Percentiles rank a stretch among this genome's conserved stretches.
These are phyloP conservation scores for Entamoeba invadens DNA, from an alignment of 208 protist genomes.

Conservation along the genomic window DNA sequence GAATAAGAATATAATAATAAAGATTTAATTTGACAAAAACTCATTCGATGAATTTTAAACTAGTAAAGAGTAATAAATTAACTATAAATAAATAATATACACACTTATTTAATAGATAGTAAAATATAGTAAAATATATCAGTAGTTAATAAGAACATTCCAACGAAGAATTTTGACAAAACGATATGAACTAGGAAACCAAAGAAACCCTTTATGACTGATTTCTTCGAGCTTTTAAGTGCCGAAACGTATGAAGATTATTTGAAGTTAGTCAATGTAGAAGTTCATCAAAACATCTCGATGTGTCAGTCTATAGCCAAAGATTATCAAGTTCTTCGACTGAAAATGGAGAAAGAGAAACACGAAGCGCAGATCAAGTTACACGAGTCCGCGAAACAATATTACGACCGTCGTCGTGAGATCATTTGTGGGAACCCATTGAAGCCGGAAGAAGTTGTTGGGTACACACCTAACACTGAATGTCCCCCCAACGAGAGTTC, in stretches of 20 bases:
- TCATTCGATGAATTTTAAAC: too few relatives aligned
- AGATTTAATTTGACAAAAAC: too few relatives aligned
- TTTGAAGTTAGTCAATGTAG: background rate
- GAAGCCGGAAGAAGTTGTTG: background rate
- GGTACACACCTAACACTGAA: background rate
- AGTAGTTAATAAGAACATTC: too few relatives aligned
- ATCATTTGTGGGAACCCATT: background rate
- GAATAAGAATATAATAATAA: too few relatives aligned
- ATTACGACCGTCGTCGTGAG: background rate
- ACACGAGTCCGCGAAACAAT: background rate
- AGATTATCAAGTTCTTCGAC: background rate
- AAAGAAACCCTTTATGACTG: background rate
- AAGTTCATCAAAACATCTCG: background rate
- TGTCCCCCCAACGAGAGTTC: background rate
- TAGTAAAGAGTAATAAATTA: too few relatives aligned
- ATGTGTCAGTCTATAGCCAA: background rate
- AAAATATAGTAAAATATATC: too few relatives aligned
- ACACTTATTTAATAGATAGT: too few relatives aligned
- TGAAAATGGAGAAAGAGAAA: background rate
- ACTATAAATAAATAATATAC: too few relatives aligned
- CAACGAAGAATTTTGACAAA: too few relatives aligned
- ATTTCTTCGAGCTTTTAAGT: background rate
- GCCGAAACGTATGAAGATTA: background rate
- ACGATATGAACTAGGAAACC: background rate
- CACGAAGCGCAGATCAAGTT: background rate